phyloP scores from a whole-genome alignment of 148 eudicot genomes.

The Silene latifolia region DNA sequence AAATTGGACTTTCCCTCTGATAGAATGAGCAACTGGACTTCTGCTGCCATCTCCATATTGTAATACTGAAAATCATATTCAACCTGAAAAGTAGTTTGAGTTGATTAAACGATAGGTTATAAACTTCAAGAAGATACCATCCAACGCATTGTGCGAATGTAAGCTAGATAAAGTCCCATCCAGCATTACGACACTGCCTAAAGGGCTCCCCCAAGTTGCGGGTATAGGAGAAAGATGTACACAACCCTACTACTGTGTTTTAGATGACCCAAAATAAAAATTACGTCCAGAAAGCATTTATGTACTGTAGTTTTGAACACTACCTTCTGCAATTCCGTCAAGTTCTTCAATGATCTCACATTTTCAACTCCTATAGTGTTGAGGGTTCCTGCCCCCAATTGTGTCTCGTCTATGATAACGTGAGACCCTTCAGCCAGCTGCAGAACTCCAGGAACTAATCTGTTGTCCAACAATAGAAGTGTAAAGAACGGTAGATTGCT shows the following conservation, averaged over 20 bases:
- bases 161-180: too few relatives aligned
- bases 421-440: constrained; percentile 94
- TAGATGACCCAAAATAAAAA: too few relatives aligned
- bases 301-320: not conserved
- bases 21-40: constrained; percentile 76
- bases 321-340: constrained; percentile 79
- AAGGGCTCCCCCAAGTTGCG: too few relatives aligned
- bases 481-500: not conserved
- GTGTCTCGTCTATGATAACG: constrained; percentile 78
- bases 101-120: too few relatives aligned
- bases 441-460: constrained; percentile 72
- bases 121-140: too few relatives aligned
- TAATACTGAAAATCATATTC: constrained; percentile 84
- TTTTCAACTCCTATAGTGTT: constrained; percentile 69
- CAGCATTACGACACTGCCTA: too few relatives aligned
- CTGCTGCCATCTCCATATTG: constrained; percentile 88
- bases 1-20: constrained; percentile 91
- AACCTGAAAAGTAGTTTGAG: constrained; percentile 67
- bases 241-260: not conserved
- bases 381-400: constrained; percentile 69
- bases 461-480: constrained; percentile 29
- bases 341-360: constrained; percentile 51
- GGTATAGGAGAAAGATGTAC: too few relatives aligned
- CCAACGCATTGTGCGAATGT: too few relatives aligned
- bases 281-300: too few relatives aligned